Percentiles rank a stretch among this genome's conserved stretches.
These are phyloP conservation scores for Lepraria neglecta DNA, from an alignment of 495 filamentous ascomycete species.

Conservation along the genomic window DNA sequence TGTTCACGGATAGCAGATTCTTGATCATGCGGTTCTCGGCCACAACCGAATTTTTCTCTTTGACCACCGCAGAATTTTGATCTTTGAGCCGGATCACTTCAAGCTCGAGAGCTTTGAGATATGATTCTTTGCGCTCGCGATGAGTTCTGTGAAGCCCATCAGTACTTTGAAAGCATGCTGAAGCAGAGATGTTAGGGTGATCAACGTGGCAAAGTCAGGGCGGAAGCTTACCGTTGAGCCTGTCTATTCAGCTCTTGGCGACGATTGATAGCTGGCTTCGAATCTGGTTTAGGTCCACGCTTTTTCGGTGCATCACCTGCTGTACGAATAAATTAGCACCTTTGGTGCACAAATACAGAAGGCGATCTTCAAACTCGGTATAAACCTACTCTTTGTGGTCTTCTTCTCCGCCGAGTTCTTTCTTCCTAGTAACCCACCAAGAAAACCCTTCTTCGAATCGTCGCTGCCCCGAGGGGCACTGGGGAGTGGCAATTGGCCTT, in stretches of 20 bases:
- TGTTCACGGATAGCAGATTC: conserved; percentile 5
- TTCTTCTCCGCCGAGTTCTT: conserved; percentile 4
- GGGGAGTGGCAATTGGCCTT: not conserved
- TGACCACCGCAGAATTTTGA: conserved; percentile 19
- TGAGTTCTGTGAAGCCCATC: conserved; percentile 57
- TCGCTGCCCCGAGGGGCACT: conserved; percentile 7
- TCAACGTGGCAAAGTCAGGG: not conserved
- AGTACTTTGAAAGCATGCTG: not conserved
- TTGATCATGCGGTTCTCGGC: conserved; percentile 36
- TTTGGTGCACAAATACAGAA: not conserved
- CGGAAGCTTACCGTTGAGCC: conserved; percentile 70
- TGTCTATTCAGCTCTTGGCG: conserved; percentile 92
- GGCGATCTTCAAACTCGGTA: not conserved
- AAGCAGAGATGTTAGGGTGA: not conserved
- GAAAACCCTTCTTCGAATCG: conserved; percentile 10
- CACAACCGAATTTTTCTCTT: conserved; percentile 57
- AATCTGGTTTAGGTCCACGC: conserved; percentile 92
- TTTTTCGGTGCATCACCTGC: conserved; percentile 52
- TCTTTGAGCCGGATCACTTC: conserved; percentile 25
- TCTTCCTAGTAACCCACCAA: not conserved
- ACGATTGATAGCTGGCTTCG: conserved; percentile 88
- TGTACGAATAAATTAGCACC: not conserved
- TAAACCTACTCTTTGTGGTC: conserved; percentile 6
- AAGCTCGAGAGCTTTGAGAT: conserved; percentile 57
- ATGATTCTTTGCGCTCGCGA: conserved; percentile 83